These are phyloP conservation scores for Amanita pallidorosea DNA, from an alignment of 768 basidiomycete genomes.

Conservation along the genomic window DNA sequence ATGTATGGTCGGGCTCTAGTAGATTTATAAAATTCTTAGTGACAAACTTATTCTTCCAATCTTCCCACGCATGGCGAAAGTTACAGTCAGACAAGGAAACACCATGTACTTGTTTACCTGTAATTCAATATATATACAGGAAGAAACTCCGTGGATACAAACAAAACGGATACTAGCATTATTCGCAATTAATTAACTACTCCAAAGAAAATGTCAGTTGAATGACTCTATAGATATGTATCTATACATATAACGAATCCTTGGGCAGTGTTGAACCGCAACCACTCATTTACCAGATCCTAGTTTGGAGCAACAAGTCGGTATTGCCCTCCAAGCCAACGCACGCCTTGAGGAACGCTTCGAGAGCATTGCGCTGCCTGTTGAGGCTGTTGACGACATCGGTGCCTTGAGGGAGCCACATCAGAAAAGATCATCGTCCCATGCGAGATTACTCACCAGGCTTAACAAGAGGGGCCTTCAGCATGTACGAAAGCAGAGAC, in stretches of 20 bases:
- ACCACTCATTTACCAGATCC: constrained; percentile 62
- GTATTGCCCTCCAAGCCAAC: constrained; percentile 74
- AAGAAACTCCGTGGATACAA: too few species aligned
- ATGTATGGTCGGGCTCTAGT: too few species aligned
- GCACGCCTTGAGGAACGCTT: constrained; percentile 91
- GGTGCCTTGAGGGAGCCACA: constrained; percentile 33
- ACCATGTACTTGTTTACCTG: too few species aligned
- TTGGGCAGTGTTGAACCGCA: neutral
- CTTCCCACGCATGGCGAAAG: too few species aligned
- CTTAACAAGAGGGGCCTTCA: constrained; percentile 97
- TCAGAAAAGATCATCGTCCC: neutral
- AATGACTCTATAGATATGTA: neutral
- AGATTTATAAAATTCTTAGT: too few species aligned
- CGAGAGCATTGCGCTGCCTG: constrained; percentile 91
- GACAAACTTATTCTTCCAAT: too few species aligned
- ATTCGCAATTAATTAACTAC: neutral
- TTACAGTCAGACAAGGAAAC: too few species aligned
- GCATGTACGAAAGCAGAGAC: constrained; percentile 92
- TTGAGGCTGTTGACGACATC: constrained; percentile 93
- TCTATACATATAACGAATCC: neutral
- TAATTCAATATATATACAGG: too few species aligned
- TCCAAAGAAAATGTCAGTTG: neutral
- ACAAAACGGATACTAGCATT: too few species aligned
- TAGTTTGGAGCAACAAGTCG: constrained; percentile 79
- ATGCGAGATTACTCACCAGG: constrained; percentile 37